These are phyloP conservation scores for Ensete glaucum DNA, from an alignment of 176 grass and related monocot genomes.

Conservation along the genomic window DNA sequence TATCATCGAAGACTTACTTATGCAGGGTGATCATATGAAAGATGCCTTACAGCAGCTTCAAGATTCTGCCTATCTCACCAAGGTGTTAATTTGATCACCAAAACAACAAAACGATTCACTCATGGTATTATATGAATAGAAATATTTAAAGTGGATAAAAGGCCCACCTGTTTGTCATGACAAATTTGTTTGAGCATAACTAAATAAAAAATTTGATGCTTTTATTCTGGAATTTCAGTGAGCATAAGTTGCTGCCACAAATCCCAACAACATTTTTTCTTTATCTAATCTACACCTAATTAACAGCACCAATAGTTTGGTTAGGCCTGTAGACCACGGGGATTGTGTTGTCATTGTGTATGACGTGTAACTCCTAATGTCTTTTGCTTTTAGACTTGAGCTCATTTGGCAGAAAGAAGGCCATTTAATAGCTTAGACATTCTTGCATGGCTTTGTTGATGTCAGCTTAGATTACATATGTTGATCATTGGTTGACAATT, in stretches of 20 bases:
- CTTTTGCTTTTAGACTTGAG: neutral
- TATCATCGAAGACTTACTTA: constrained; percentile 63
- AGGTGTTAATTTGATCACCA: constrained; percentile 26
- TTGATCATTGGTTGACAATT: neutral
- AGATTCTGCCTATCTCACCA: constrained; percentile 66
- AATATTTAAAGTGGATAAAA: neutral
- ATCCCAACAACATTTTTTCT: no score
- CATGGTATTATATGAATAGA: neutral
- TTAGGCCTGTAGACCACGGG: neutral
- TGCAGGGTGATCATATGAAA: constrained; percentile 73
- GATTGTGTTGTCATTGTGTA: neutral
- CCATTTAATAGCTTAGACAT: neutral
- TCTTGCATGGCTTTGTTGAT: neutral
- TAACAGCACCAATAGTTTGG: no score
- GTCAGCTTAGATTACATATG: no score
- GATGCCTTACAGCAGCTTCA: constrained; percentile 68
- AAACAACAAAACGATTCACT: neutral
- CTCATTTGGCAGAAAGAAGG: neutral
- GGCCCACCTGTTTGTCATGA: neutral
- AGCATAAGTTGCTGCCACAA: neutral
- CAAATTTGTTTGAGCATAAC: neutral
- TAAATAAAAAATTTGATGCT: neutral
- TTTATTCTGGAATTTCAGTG: neutral
- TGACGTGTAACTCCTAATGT: neutral
- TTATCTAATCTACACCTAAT: no score